A percentile compares a stretch with the other conserved stretches of the same genome.
phyloP scores from a whole-genome alignment of 2,329 filamentous ascomycete species.

The Corynespora cassiicola region DNA sequence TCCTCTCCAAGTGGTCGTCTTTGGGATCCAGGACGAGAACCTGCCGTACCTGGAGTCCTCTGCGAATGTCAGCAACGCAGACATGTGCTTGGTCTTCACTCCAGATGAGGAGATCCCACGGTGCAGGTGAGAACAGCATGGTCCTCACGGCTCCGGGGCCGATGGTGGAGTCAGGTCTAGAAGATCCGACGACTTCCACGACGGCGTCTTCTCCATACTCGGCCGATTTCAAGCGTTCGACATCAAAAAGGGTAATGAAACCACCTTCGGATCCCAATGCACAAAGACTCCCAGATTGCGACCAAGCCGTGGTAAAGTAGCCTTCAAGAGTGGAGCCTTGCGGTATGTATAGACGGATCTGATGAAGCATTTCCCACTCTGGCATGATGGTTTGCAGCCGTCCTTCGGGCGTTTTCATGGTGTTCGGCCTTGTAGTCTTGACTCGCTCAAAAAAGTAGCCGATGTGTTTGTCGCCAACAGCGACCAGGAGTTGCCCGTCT shows the following conservation, averaged over 20 bases:
- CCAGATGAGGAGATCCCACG: conserved; percentile 92
- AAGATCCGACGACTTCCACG: conserved; percentile 78
- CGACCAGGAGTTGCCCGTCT: conserved; percentile 78
- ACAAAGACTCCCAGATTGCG: conserved; percentile 71
- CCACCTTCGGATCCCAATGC: conserved; percentile 83
- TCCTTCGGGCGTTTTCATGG: conserved; percentile 27
- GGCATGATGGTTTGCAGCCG: conserved; percentile 25
- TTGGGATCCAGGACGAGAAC: conserved; percentile 69
- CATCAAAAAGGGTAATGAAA: conserved; percentile 77
- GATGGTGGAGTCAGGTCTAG: conserved; percentile 68
- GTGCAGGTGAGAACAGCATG: conserved; percentile 89
- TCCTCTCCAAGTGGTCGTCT: conserved; percentile 61
- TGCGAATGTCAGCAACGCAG: conserved; percentile 75
- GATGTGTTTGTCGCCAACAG: conserved; percentile 86
- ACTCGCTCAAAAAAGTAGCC: conserved; percentile 79
- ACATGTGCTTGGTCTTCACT: conserved; percentile 83
- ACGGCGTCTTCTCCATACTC: conserved; percentile 66
- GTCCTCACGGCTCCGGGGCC: conserved; percentile 80
- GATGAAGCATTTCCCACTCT: conserved; percentile 51
- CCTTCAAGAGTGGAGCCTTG: conserved; percentile 51
- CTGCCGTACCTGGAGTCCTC: conserved; percentile 71
- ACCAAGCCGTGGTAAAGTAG: conserved; percentile 82
- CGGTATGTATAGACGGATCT: conserved; percentile 51
- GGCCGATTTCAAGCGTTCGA: conserved; percentile 50
- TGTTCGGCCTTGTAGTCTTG: conserved; percentile 35